Conservation (phyloP, 805 yeast species). For the Lipomyces yamanashiensis region DNA sequence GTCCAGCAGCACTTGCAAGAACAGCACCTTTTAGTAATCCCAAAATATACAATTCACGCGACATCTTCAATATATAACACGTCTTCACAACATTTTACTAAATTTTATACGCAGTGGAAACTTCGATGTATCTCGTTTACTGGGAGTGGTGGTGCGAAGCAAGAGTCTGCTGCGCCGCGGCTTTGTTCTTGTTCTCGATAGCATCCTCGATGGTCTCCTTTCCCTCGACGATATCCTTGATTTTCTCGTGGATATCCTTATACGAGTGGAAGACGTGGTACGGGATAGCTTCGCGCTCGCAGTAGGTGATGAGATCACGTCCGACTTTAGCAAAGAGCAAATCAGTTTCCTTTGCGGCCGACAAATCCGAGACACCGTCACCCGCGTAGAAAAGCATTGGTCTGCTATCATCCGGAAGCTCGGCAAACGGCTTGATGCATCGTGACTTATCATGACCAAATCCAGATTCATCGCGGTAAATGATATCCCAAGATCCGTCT, state of each 20-base stretch:
- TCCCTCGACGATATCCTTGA: slow-evolving; percentile 59
- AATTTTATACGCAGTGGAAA: no score
- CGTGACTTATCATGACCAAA: slow-evolving; percentile 96
- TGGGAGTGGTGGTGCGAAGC: slow-evolving; percentile 10
- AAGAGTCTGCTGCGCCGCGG: slow-evolving; percentile 6
- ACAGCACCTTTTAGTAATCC: background rate
- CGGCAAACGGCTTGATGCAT: slow-evolving; percentile 62
- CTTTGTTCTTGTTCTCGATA: slow-evolving; percentile 27
- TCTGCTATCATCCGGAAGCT: slow-evolving; percentile 47
- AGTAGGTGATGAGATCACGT: slow-evolving; percentile 83
- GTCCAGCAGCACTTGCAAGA: slow-evolving; percentile 3
- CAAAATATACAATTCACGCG: background rate
- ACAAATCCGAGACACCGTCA: slow-evolving; percentile 94
- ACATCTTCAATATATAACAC: background rate
- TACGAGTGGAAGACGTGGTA: slow-evolving; percentile 81
- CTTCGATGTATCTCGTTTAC: background rate
- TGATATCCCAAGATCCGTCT: slow-evolving; percentile 77
- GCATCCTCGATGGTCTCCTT: slow-evolving; percentile 39
- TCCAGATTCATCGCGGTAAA: slow-evolving; percentile 79
- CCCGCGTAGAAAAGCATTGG: slow-evolving; percentile 91
- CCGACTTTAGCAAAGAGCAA: slow-evolving; percentile 92
- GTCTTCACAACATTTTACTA: no score
- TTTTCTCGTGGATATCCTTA: slow-evolving; percentile 68
- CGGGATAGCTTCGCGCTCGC: slow-evolving; percentile 79
- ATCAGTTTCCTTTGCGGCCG: slow-evolving; percentile 95